Conservation (phyloP, 176 grass and related monocot species). For the Oryza brachyantha region DNA sequence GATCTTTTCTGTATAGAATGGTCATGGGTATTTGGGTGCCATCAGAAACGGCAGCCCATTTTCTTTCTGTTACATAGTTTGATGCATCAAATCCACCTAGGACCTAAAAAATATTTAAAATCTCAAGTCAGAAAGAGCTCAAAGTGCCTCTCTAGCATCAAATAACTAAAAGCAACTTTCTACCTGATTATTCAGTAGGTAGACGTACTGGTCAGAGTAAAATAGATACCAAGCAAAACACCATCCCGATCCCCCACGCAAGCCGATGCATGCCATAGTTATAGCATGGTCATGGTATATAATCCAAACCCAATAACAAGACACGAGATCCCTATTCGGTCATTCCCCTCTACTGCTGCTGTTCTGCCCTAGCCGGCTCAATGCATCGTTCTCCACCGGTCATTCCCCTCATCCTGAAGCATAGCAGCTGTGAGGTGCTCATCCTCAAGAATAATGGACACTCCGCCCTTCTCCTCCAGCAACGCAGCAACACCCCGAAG, state of each 20-base stretch:
- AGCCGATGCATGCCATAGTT: neutral
- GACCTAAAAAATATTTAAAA: constrained; percentile 43
- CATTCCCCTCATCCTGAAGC: too few species aligned
- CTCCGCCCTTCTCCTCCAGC: too few species aligned
- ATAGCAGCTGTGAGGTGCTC: too few species aligned
- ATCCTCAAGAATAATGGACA: too few species aligned
- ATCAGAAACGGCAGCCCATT: constrained; percentile 77
- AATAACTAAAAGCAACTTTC: neutral
- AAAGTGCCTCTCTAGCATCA: constrained; percentile 19
- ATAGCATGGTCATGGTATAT: neutral
- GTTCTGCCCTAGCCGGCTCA: too few species aligned
- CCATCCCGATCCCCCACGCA: too few species aligned
- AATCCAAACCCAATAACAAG: too few species aligned
- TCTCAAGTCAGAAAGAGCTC: neutral
- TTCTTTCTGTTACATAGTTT: constrained; percentile 89
- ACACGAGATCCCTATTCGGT: too few species aligned
- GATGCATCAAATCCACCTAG: constrained; percentile 81
- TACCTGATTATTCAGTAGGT: neutral
- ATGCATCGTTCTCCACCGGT: too few species aligned
- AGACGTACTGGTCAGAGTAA: neutral
- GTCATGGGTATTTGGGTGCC: constrained; percentile 77
- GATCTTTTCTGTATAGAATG: constrained; percentile 83
- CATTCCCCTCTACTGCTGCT: too few species aligned
- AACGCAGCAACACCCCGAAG: too few species aligned
- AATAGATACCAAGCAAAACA: neutral